A percentile compares a stretch with the other conserved stretches of the same genome.
Evolutionary conservation across 1,139 yeast genomes (phyloP).

Genomic region (Saccharomyces hybrid): DNA sequence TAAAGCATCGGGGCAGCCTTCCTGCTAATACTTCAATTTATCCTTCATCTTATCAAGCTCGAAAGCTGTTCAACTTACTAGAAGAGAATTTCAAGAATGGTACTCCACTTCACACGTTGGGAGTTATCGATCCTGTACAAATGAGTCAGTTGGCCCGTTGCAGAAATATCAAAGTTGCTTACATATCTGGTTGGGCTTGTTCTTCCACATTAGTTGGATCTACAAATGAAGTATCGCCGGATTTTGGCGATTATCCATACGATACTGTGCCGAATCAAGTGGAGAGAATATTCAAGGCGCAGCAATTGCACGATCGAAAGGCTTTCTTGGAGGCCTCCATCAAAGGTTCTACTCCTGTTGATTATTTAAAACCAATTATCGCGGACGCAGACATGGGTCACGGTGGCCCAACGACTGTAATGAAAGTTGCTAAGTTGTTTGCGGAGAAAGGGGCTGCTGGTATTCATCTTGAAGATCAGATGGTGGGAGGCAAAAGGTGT

Average conservation of each 20-base stretch:
- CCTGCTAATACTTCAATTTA: slow-evolving; percentile 32
- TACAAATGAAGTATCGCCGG: slow-evolving; percentile 54
- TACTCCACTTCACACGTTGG: slow-evolving; percentile 50
- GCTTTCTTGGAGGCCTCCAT: slow-evolving; percentile 37
- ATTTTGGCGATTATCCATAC: slow-evolving; percentile 57
- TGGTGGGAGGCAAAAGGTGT: slow-evolving; percentile 60
- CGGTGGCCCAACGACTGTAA: slow-evolving; percentile 58
- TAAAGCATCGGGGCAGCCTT: slow-evolving; percentile 45
- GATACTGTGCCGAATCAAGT: slow-evolving; percentile 63
- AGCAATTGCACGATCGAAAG: slow-evolving; percentile 49
- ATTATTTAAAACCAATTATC: slow-evolving; percentile 53
- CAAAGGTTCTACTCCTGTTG: slow-evolving; percentile 28
- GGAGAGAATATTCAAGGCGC: slow-evolving; percentile 52
- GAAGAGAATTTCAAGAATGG: slow-evolving; percentile 37
- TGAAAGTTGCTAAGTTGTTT: slow-evolving; percentile 56
- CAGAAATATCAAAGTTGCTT: slow-evolving; percentile 46
- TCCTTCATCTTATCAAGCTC: slow-evolving; percentile 50
- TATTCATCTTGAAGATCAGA: slow-evolving; percentile 56
- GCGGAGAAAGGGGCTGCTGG: slow-evolving; percentile 63
- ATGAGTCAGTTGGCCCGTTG: slow-evolving; percentile 47
- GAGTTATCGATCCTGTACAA: slow-evolving; percentile 57
- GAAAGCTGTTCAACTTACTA: slow-evolving; percentile 42
- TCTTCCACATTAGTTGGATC: slow-evolving; percentile 45
- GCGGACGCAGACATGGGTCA: slow-evolving; percentile 68
- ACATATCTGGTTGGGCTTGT: slow-evolving; percentile 59